Evolutionary conservation across 129 eudicot species (phyloP), one percentile per base, ranked within the genome.

Genomic region (Flaveria robusta): DNA sequence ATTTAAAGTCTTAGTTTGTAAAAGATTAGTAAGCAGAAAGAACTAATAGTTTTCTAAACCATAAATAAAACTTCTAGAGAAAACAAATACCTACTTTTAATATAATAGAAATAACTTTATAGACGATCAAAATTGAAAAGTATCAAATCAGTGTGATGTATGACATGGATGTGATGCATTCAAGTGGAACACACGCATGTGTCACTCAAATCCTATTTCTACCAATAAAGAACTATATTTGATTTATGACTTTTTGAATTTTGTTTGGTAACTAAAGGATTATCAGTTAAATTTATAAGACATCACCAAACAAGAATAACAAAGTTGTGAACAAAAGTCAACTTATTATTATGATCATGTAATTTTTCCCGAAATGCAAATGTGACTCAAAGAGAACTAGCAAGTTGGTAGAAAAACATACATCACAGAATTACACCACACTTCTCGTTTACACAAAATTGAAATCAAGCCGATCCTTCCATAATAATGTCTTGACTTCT

Each of bases 101-200:
- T 45, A 22, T 66, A 26, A 68, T 68, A 2, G n/a, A 68, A 18
- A 68, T 46, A 69, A 68, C 70, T 58, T 77, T 77, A 64, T 43
- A 27, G 62, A 71, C 63, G 13, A 52, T 69, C 54, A 78, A 58
- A 55, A 10, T 70, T 54, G 70, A 14, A 70, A 70, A 70, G 76
- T 58, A 47, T 78, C 71, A 78, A 58, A 78, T 78, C 76, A 70
- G 43, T 26, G 46, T 79, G 72, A 71, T 5, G 72, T 46, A 71
- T 79, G 77, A 62, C 72, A 43, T 72, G 74, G 45, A 66, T 72
- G 56, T 79, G 74, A 64, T 54, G 73, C 23, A 64, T 79, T 16
- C 58, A 79, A 79, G 83, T 79, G 83, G 83, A 79, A 72, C 72
- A 78, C 83, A 79, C 83, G 73, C 34, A 63, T 63, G 49, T 52